Evolutionary conservation across 2,329 filamentous ascomycete genomes (phyloP), one percentile per base, ranked within the genome.

Genomic region (Penicillium sp.): DNA sequence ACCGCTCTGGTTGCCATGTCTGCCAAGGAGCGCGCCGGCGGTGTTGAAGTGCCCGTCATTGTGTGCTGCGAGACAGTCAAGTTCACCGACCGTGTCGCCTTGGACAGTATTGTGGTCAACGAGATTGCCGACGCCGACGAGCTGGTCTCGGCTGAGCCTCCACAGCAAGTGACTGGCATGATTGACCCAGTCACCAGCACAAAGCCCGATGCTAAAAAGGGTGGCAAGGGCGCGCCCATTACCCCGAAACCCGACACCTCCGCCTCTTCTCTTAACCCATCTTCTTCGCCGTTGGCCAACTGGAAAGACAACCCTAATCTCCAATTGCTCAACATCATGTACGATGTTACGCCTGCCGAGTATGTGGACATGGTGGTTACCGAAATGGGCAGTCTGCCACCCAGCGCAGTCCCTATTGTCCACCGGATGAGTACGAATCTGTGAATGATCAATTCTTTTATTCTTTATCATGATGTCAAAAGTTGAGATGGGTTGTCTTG

Each of bases 21-120:
- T 43, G 94, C 93, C 5, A 86, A 88, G 54, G 86, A 90, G 58
- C 76, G 75, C 38, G 72, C 73, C 14, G 76, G 77, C 38, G 78
- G 77, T 5, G 82, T 87, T 20, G 88, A 89, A 59, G 86, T 93
- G 39, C 90, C 91, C 0, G 91, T 98, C 59, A 88, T 96, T 37
- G 91, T 96, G 3, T 90, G 96, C 60, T 96, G 92, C 75, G 94
- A 98, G 79, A 95, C 90, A 4, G 88, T 98, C 79, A 99, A 98
- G 78, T 97, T 98, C 75, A 90, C 95, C 70, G 88, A 92, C 68
- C 89, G 92, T 59, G 91, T 97, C 11, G 90, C 92, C 6, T 86
- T 96, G 14, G 95, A 98, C 77, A 94, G 92, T 25, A 91, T 98
- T 66, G 94, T 95, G 43, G 89, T 92, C 70, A 99, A 99, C 75